phyloP scores from a whole-genome alignment of 345 rosid genomes.

The Corymbia maculata region DNA sequence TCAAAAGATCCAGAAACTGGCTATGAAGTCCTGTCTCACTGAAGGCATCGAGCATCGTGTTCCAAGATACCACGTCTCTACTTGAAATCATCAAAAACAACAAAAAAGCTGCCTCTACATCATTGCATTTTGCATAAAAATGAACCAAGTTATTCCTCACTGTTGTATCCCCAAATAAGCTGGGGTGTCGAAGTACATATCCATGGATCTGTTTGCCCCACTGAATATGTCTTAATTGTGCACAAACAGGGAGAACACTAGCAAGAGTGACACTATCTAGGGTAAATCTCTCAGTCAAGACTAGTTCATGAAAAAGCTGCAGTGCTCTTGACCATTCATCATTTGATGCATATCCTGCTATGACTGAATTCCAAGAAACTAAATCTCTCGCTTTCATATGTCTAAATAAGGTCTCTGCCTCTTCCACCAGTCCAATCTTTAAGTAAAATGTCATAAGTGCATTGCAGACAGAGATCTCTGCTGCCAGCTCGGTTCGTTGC shows the following conservation, averaged over 20 bases:
- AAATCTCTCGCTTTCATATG: slow-evolving; percentile 59
- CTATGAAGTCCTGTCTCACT: slow-evolving; percentile 18
- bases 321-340: slow-evolving; percentile 53
- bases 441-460: slow-evolving; percentile 68
- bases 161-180: slow-evolving; percentile 22
- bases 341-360: slow-evolving; percentile 63
- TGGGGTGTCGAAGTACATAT: slow-evolving; percentile 27
- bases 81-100: slow-evolving; percentile 25
- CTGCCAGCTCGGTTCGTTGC: slow-evolving; percentile 34
- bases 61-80: slow-evolving; percentile 60
- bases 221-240: slow-evolving; percentile 24
- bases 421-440: slow-evolving; percentile 40
- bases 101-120: slow-evolving; percentile 35
- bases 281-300: slow-evolving; percentile 17
- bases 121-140: slow-evolving; percentile 57
- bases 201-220: slow-evolving; percentile 48
- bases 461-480: slow-evolving; percentile 51
- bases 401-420: slow-evolving; percentile 52
- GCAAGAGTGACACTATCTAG: slow-evolving; percentile 63
- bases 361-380: slow-evolving; percentile 81
- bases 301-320: slow-evolving; percentile 36
- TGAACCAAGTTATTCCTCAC: slow-evolving; percentile 44
- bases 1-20: slow-evolving; percentile 35
- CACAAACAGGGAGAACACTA: slow-evolving; percentile 67
- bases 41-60: slow-evolving; percentile 46